Evolutionary conservation across 139 green algal genomes (phyloP), one percentile per base, ranked within the genome.

Genomic region (Picochlorum sp.): DNA sequence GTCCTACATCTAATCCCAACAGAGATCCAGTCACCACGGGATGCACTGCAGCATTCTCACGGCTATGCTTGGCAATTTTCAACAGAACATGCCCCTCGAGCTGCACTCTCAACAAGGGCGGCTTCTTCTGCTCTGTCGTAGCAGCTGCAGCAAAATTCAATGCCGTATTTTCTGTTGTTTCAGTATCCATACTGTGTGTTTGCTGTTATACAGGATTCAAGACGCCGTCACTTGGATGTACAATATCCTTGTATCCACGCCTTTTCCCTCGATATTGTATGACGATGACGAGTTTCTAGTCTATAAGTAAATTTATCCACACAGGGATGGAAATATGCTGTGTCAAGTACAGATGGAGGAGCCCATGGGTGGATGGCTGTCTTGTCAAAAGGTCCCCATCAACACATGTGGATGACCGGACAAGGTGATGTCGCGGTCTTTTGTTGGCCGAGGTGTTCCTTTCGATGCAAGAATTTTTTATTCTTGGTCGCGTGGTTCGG

Each of bases 61-160:
- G 87, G 76, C 91, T 97, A 76, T 99, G 94, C 83, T 97, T 88
- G 16, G 92, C 68, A 49, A 99, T 96, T 67, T 98, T 96, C 28
- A 98, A 65, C 31, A 92, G 64, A 21, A 89, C 90, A 28, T 88
- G 77, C 0, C 85, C 85, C 52, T 91, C 81, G 1, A 96, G 67
- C 72, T 92, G 84, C 64, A 95, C 85, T 1, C 55, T 54, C 50
- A 83, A 80, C 11, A 88, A 60, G 11, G 73, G 63, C 20, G 81
- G 50, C 49, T 83, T 77, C 24, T 77, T 77, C 49, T 83, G 62
- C 45, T 78, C 68, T 23, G 54, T 74, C 41, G 67, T 31, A 6
- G 56, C 51, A 9, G 62, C 62, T 6, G 67, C 57, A 9, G 77
- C 77, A 60, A 83, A 83, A 31, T 49, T 82, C 13, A 77, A 26